Evolutionary conservation across 805 yeast species (phyloP).

Genomic region (Candida nemodendra): DNA sequence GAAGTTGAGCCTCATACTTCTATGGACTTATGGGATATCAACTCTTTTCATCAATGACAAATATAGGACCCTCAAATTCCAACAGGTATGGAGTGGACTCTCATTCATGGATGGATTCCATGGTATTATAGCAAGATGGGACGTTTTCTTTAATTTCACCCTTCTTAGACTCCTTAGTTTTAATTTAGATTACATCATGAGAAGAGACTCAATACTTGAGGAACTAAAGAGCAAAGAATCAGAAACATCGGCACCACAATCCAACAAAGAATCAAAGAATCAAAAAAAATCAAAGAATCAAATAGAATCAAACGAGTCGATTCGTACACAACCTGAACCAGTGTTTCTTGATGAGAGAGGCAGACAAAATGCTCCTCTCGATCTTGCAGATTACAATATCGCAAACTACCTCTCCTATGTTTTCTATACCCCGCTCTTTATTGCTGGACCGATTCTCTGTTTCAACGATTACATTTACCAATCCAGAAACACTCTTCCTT

Average conservation of each 20-base stretch:
- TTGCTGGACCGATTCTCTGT: conserved; percentile 93
- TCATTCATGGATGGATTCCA: conserved; percentile 59
- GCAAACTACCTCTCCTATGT: conserved; percentile 72
- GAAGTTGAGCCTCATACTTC: conserved; percentile 39
- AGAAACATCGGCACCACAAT: conserved; percentile 17
- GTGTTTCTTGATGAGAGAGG: conserved; percentile 51
- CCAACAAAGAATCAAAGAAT: conserved; percentile 14
- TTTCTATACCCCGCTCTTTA: conserved; percentile 82
- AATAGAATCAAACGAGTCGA: conserved; percentile 6
- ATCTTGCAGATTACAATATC: conserved; percentile 57
- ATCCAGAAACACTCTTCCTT: conserved; percentile 53
- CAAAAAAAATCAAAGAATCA: neutral
- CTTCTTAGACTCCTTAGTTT: conserved; percentile 80
- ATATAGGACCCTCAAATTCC: conserved; percentile 53
- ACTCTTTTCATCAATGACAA: conserved; percentile 76
- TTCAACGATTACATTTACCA: conserved; percentile 90
- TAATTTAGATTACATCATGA: conserved; percentile 69
- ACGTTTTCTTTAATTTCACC: conserved; percentile 90
- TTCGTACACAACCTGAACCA: conserved; percentile 1
- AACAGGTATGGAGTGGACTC: conserved; percentile 40
- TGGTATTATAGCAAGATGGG: conserved; percentile 91
- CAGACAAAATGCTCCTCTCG: conserved; percentile 63
- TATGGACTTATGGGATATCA: conserved; percentile 82
- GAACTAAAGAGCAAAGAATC: conserved; percentile 17
- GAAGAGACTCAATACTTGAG: conserved; percentile 21